Conservation (phyloP, 2,329 filamentous ascomycete species). For the Trichophyton rubrum region DNA sequence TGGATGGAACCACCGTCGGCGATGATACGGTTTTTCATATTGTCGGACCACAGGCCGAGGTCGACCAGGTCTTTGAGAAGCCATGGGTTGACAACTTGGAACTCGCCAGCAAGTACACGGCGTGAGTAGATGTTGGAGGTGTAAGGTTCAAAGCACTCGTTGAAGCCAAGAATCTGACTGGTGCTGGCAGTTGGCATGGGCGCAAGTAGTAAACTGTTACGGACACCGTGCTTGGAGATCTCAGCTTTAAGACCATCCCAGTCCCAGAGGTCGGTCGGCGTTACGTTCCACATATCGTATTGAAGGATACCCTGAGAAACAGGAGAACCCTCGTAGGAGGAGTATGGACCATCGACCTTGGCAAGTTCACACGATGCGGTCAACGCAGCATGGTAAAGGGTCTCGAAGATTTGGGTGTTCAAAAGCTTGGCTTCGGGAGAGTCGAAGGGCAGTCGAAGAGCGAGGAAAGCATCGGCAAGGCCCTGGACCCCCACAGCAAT, state of each 20-base stretch:
- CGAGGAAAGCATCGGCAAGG: conserved; percentile 94
- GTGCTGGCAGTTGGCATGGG: conserved; percentile 98
- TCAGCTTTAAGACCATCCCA: conserved; percentile 80
- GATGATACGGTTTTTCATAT: conserved; percentile 99
- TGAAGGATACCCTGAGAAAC: conserved; percentile 92
- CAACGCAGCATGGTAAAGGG: conserved; percentile 91
- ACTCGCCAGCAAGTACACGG: conserved; percentile 92
- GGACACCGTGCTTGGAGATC: conserved; percentile 84
- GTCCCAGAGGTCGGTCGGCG: conserved; percentile 89
- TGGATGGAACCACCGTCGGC: conserved; percentile 91
- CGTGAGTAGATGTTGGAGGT: conserved; percentile 99
- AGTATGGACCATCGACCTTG: conserved; percentile 70
- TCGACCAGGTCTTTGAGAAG: conserved; percentile 95
- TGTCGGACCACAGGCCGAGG: conserved; percentile 94
- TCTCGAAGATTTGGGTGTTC: conserved; percentile 98
- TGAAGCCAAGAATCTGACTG: conserved; percentile 95
- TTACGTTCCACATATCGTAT: conserved; percentile 97
- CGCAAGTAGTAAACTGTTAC: conserved; percentile 88
- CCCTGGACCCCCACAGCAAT: conserved; percentile 96
- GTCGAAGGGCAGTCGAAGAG: conserved; percentile 91
- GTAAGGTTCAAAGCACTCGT: conserved; percentile 99
- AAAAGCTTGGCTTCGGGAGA: conserved; percentile 85
- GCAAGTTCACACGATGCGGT: conserved; percentile 82
- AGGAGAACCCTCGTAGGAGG: conserved; percentile 83
- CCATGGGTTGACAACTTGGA: conserved; percentile 99